These are phyloP conservation scores for Teratosphaeria destructans DNA, from an alignment of 2,329 filamentous ascomycete species.

Conservation along the genomic window DNA sequence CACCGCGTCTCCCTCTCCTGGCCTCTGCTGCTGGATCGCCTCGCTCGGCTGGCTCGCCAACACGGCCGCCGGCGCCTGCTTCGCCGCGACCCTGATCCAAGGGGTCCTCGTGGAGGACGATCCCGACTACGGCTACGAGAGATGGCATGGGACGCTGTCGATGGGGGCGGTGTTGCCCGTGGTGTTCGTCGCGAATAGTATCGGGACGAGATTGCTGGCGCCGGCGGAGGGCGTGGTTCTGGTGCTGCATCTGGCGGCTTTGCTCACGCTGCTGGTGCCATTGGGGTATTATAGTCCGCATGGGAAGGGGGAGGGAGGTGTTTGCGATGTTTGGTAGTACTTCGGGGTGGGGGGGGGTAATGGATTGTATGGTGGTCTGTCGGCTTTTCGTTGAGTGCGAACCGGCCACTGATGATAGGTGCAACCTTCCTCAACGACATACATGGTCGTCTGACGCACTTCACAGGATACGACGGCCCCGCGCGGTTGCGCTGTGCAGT, in stretches of 20 bases:
- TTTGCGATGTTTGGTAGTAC: slow-evolving; percentile 10
- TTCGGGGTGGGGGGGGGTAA: slow-evolving; percentile 9
- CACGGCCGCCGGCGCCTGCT: slow-evolving; percentile 8
- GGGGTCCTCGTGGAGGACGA: slow-evolving; percentile 12
- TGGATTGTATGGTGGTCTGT: too few relatives aligned
- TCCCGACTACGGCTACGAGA: slow-evolving; percentile 6
- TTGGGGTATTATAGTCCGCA: slow-evolving; percentile 6
- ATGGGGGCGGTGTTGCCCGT: slow-evolving; percentile 13
- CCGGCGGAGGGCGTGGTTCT: slow-evolving; percentile 39
- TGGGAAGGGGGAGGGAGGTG: slow-evolving; percentile 8
- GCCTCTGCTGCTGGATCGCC: too few relatives aligned
- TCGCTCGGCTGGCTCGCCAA: not conserved
- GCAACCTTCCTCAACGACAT: too few relatives aligned
- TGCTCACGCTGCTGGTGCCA: slow-evolving; percentile 35
- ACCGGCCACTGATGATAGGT: too few relatives aligned
- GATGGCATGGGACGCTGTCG: slow-evolving; percentile 19
- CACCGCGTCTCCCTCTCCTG: slow-evolving; percentile 35
- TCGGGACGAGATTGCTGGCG: slow-evolving; percentile 32
- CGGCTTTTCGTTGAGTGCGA: too few relatives aligned
- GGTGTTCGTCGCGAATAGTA: slow-evolving; percentile 31
- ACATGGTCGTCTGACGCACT: too few relatives aligned
- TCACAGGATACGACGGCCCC: too few relatives aligned
- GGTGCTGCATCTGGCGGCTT: slow-evolving; percentile 40
- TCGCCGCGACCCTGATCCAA: slow-evolving; percentile 12
- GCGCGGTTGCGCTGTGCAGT: slow-evolving; percentile 5